phyloP scores from a whole-genome alignment of 83 land plant species.

The Picea engelmannii region DNA sequence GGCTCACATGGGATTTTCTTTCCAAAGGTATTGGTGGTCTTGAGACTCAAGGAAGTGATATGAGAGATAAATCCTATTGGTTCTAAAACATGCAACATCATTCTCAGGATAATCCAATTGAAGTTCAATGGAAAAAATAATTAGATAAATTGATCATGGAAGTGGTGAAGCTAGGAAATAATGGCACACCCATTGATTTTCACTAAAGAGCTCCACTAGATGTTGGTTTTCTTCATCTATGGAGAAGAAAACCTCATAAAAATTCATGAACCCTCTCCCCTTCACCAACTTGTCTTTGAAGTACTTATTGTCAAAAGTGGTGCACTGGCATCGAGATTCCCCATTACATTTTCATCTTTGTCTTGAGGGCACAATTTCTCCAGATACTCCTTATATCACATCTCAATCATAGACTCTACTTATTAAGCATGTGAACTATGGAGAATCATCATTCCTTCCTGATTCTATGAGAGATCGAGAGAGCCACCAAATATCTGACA shows the following conservation, averaged over 20 bases:
- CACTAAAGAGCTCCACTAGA: constrained; percentile 37
- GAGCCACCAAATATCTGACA: constrained; percentile 54
- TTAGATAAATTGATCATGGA: constrained; percentile 64
- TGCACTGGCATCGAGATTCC: constrained; percentile 48
- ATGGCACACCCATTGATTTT: constrained; percentile 27
- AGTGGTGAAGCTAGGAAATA: constrained; percentile 57
- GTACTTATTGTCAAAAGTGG: too few species aligned
- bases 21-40: too few species aligned
- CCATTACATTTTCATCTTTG: constrained; percentile 50
- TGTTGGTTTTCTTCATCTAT: constrained; percentile 23
- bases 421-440: constrained; percentile 62
- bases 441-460: constrained; percentile 66
- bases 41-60: too few species aligned
- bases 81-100: too few species aligned
- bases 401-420: constrained; percentile 60
- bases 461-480: constrained; percentile 50
- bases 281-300: too few species aligned
- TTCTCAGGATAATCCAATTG: too few species aligned
- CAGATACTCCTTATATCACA: constrained; percentile 34
- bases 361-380: constrained; percentile 51
- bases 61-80: too few species aligned
- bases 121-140: too few species aligned
- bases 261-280: too few species aligned
- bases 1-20: too few species aligned
- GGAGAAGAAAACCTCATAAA: constrained; percentile 65